These are phyloP conservation scores for Globisporangium uncinulatum DNA, from an alignment of 352 stramenopile genomes.

Conservation along the genomic window DNA sequence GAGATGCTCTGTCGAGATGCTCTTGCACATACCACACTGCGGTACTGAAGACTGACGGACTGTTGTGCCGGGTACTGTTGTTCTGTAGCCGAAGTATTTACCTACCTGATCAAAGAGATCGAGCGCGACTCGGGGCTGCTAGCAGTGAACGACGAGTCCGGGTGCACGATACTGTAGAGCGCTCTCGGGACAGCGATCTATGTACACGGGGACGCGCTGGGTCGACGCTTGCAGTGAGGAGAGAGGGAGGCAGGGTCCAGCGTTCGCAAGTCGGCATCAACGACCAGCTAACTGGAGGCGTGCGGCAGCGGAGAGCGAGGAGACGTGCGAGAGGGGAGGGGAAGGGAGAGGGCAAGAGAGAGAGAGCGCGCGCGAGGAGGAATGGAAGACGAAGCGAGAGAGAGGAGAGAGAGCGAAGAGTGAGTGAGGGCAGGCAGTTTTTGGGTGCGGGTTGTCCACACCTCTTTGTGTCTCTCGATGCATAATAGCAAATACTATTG, in stretches of 20 bases:
- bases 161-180: constrained; percentile 73
- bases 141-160: constrained; percentile 68
- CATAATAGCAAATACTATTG: no score
- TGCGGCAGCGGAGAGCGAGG: neutral
- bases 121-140: constrained; percentile 84
- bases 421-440: no score
- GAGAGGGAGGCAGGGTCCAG: constrained; percentile 1
- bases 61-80: neutral
- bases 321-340: neutral
- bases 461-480: no score
- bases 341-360: neutral
- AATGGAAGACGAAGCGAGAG: no score
- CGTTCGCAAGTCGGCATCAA: constrained; percentile 3
- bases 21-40: no score
- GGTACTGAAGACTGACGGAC: neutral
- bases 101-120: constrained; percentile 88
- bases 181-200: neutral
- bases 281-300: constrained; percentile 3
- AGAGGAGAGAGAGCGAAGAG: no score
- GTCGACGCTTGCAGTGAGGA: neutral
- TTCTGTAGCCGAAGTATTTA: constrained; percentile 81
- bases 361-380: neutral
- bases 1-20: no score
- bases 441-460: no score
- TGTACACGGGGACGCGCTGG: neutral